Conservation (phyloP, 305 asterid genomes). For the Caryopteris hybrid region DNA sequence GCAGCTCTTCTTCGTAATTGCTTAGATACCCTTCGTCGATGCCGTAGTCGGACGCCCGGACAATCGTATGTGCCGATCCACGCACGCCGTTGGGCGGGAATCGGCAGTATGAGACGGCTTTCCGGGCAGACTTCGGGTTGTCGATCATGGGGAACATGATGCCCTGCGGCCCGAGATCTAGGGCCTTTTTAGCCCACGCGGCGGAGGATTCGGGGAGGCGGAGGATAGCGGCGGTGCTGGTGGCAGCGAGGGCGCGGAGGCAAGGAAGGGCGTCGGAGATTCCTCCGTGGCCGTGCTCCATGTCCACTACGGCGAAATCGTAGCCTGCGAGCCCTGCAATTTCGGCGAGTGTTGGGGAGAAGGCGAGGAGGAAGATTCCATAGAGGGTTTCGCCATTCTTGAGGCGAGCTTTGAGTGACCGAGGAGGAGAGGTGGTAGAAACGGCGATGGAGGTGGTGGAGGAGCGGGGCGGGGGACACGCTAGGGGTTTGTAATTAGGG, state of each 20-base stretch:
- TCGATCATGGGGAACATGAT: slow-evolving; percentile 97
- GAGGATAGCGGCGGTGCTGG: slow-evolving; percentile 72
- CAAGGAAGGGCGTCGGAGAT: slow-evolving; percentile 62
- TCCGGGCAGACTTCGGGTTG: slow-evolving; percentile 53
- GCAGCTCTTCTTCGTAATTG: slow-evolving; percentile 63
- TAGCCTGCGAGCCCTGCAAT: slow-evolving; percentile 78
- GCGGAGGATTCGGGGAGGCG: slow-evolving; percentile 78
- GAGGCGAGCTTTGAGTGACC: slow-evolving; percentile 64
- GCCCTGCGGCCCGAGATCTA: slow-evolving; percentile 92
- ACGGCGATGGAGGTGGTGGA: slow-evolving; percentile 17
- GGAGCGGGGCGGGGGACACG: slow-evolving; percentile 20
- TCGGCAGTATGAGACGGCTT: slow-evolving; percentile 73
- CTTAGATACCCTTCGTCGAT: slow-evolving; percentile 63
- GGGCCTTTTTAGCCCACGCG: slow-evolving; percentile 82
- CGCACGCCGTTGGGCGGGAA: slow-evolving; percentile 78
- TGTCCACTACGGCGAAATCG: slow-evolving; percentile 85
- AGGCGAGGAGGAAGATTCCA: slow-evolving; percentile 63
- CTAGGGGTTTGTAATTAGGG: slow-evolving; percentile 20
- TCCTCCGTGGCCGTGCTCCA: slow-evolving; percentile 96
- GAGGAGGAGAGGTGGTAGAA: slow-evolving; percentile 13
- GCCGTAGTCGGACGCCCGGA: slow-evolving; percentile 80
- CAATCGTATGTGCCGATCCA: slow-evolving; percentile 84
- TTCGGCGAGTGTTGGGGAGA: slow-evolving; percentile 78
- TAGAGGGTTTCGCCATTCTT: slow-evolving; percentile 47
- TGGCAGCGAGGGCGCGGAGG: slow-evolving; percentile 68